A percentile compares a stretch with the other conserved stretches of the same genome.
phyloP scores from a whole-genome alignment of 495 filamentous ascomycete species.

The Parmelia sp. region DNA sequence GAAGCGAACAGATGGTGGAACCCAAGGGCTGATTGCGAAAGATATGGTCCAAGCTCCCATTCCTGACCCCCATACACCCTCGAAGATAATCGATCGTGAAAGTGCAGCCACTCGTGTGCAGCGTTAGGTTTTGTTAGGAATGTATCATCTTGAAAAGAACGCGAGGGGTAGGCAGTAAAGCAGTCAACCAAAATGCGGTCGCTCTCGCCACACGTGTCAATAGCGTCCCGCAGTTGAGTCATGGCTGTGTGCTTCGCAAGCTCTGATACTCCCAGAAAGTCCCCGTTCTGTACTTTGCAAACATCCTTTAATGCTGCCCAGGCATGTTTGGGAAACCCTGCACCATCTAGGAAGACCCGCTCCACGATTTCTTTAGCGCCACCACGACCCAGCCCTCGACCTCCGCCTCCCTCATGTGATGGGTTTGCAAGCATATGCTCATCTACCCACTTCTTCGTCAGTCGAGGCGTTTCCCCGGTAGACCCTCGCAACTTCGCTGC shows the following conservation, averaged over 20 bases:
- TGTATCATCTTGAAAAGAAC: conserved; percentile 87
- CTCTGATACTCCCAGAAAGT: conserved; percentile 58
- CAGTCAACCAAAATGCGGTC: conserved; percentile 80
- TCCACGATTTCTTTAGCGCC: conserved; percentile 76
- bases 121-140: conserved; percentile 78
- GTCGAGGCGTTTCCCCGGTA: conserved; percentile 32
- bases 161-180: conserved; percentile 75
- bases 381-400: conserved; percentile 71
- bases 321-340: conserved; percentile 64
- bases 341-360: conserved; percentile 78
- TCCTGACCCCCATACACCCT: conserved; percentile 70
- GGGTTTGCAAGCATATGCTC: conserved; percentile 64
- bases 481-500: conserved; percentile 66
- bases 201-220: conserved; percentile 81
- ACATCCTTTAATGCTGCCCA: conserved; percentile 34
- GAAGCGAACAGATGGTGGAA: conserved; percentile 88
- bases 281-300: conserved; percentile 30
- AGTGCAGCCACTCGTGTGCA: conserved; percentile 91
- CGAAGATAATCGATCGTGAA: conserved; percentile 76
- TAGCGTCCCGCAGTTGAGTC: conserved; percentile 74
- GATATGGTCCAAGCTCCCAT: conserved; percentile 81
- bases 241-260: conserved; percentile 69
- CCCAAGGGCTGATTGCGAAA: conserved; percentile 75
- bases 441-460: conserved; percentile 83
- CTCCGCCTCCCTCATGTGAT: conserved; percentile 65